A percentile compares a stretch with the other conserved stretches of the same genome.
These are phyloP conservation scores for Gliomastix tumulicola DNA, from an alignment of 2,329 filamentous ascomycete genomes.

Conservation along the genomic window DNA sequence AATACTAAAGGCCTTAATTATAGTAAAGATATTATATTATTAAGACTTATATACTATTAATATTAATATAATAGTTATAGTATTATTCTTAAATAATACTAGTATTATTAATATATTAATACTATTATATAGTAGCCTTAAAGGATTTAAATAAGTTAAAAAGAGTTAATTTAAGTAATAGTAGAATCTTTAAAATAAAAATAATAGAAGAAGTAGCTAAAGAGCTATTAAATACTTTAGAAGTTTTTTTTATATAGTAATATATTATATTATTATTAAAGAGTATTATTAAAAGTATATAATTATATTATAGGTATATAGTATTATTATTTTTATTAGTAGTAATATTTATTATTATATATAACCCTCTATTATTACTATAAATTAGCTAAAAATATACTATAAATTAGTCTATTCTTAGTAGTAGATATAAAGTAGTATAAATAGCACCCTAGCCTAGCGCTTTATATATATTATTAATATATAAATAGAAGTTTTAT, in stretches of 20 bases:
- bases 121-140: not conserved
- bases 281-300: not conserved
- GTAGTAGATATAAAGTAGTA: not conserved
- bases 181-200: not conserved
- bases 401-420: not conserved
- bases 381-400: too few relatives aligned
- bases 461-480: constrained; percentile 1
- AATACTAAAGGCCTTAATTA: not conserved
- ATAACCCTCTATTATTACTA: not conserved
- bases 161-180: not conserved
- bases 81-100: not conserved
- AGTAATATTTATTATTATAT: not conserved
- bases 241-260: not conserved
- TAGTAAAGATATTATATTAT: not conserved
- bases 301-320: not conserved
- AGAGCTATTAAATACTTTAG: not conserved
- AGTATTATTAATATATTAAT: not conserved
- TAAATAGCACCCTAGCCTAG: not conserved
- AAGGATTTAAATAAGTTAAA: not conserved
- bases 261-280: constrained; percentile 3
- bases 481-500: not conserved
- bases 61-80: too few relatives aligned
- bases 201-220: not conserved
- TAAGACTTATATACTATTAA: not conserved
- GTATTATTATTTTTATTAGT: constrained; percentile 1